phyloP scores from a whole-genome alignment of 257 asterid genomes.

The Fraxinus pennsylvanica region DNA sequence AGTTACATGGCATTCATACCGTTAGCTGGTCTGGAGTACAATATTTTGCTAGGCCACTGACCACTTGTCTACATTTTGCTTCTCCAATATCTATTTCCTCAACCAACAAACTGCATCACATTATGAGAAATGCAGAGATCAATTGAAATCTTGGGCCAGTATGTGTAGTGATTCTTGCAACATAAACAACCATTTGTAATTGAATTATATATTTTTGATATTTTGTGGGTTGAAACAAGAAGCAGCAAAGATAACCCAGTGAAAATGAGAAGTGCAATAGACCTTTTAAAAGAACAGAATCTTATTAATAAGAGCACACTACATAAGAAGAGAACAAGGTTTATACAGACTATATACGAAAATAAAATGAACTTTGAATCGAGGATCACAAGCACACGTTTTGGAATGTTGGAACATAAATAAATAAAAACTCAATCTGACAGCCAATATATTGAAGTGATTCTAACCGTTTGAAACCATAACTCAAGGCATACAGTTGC shows the following conservation, averaged over 20 bases:
- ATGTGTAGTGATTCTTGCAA: not conserved
- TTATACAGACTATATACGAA: not conserved
- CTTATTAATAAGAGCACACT: not conserved
- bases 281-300: not conserved
- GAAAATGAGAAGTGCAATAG: not conserved
- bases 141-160: slow-evolving; percentile 5
- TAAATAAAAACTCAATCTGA: not conserved
- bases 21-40: slow-evolving; percentile 74
- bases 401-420: not conserved
- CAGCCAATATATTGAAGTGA: not conserved
- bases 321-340: slow-evolving; percentile 8
- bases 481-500: too few relatives aligned
- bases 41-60: slow-evolving; percentile 92
- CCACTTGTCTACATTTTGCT: slow-evolving; percentile 86
- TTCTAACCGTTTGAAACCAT: too few relatives aligned
- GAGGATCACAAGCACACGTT: not conserved
- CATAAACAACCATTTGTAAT: not conserved
- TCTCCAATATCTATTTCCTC: slow-evolving; percentile 99
- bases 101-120: slow-evolving; percentile 74
- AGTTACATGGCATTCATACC: slow-evolving; percentile 41
- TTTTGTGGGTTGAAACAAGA: not conserved
- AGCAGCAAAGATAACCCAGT: not conserved
- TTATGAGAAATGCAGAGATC: slow-evolving; percentile 16
- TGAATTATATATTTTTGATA: not conserved
- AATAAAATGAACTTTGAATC: not conserved